Conservation (phyloP, 2,329 filamentous ascomycete species). For the Fusarium drepaniforme region DNA sequence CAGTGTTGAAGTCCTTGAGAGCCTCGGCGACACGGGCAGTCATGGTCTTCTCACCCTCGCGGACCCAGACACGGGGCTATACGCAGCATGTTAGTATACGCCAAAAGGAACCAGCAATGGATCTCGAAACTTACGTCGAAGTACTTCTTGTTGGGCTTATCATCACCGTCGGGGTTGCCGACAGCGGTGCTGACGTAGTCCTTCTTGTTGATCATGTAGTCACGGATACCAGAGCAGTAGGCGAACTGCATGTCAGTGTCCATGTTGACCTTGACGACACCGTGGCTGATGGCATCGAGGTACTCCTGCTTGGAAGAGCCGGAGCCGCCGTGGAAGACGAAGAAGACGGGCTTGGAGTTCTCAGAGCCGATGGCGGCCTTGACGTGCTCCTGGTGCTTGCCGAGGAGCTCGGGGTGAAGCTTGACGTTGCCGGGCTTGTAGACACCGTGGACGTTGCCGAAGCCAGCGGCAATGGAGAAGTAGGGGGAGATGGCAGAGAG, state of each 20-base stretch:
- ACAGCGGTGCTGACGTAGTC: slow-evolving; percentile 90
- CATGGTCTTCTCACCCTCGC: slow-evolving; percentile 99
- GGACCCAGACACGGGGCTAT: slow-evolving; percentile 92
- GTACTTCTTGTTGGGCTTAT: slow-evolving; percentile 99
- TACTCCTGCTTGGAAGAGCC: slow-evolving; percentile 94
- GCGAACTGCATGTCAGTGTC: slow-evolving; percentile 98
- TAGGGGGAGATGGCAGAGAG: slow-evolving; percentile 89
- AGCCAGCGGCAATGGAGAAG: slow-evolving; percentile 98
- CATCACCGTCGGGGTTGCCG: slow-evolving; percentile 93
- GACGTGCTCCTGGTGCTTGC: slow-evolving; percentile 96
- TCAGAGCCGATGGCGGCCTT: slow-evolving; percentile 79
- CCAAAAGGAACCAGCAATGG: background rate
- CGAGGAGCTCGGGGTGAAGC: slow-evolving; percentile 94
- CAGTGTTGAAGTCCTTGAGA: slow-evolving; percentile 87
- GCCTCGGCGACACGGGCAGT: slow-evolving; percentile 81
- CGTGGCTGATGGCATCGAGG: slow-evolving; percentile 87
- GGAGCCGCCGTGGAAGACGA: slow-evolving; percentile 99
- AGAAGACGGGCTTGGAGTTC: slow-evolving; percentile 94
- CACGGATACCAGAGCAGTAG: slow-evolving; percentile 91
- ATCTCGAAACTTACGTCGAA: slow-evolving; percentile 66
- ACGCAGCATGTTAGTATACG: slow-evolving; percentile 8
- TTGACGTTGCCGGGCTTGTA: slow-evolving; percentile 99
- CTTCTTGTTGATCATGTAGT: slow-evolving; percentile 95
- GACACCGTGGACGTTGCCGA: slow-evolving; percentile 99
- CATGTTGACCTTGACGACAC: slow-evolving; percentile 99